These are phyloP conservation scores for Phytophthora ramorum DNA, from an alignment of 352 stramenopile species.

Conservation along the genomic window DNA sequence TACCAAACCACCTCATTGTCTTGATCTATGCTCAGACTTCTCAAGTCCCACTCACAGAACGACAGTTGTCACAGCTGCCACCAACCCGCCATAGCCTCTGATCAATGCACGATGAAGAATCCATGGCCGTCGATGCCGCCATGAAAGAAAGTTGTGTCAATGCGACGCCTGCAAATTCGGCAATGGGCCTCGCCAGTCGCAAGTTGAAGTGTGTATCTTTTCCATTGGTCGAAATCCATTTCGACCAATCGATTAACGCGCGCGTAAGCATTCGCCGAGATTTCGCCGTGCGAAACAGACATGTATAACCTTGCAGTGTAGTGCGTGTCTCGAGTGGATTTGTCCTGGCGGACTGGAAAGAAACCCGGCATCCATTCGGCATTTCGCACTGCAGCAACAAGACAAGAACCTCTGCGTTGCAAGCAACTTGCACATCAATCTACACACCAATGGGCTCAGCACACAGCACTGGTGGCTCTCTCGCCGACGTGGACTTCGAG, in stretches of 20 bases:
- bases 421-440: background rate
- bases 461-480: slow-evolving; percentile 37
- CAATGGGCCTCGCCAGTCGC: background rate
- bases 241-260: slow-evolving; percentile 3
- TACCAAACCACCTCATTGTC: too few species aligned
- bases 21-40: too few species aligned
- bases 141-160: background rate
- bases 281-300: slow-evolving; percentile 9
- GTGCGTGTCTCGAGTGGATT: slow-evolving; percentile 15
- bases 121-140: background rate
- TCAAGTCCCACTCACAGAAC: background rate
- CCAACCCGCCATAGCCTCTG: background rate
- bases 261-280: slow-evolving; percentile 3
- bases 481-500: slow-evolving; percentile 61
- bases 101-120: background rate
- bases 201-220: slow-evolving; percentile 6
- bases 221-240: slow-evolving; percentile 2
- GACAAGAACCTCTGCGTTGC: background rate
- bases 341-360: background rate
- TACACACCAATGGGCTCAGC: slow-evolving; percentile 42
- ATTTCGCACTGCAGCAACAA: slow-evolving; percentile 7
- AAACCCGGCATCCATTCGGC: slow-evolving; percentile 6
- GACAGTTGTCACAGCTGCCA: background rate
- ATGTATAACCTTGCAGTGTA: background rate
- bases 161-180: background rate